Percentiles rank a stretch among this genome's conserved stretches.
These are phyloP conservation scores for Vaccinium corymbosum DNA, from an alignment of 148 eudicot species.

Conservation along the genomic window DNA sequence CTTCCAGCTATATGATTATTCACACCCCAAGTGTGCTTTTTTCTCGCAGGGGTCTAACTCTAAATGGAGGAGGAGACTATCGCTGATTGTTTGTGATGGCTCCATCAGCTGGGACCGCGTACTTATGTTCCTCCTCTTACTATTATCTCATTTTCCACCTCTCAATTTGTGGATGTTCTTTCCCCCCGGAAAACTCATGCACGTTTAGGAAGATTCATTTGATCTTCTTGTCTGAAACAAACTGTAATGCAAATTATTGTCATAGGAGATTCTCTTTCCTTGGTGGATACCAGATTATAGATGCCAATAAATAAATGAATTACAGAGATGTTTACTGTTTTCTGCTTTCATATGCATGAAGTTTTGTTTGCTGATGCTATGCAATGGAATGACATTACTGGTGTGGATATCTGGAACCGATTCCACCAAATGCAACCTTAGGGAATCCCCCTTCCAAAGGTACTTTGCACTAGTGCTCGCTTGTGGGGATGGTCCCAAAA, in stretches of 20 bases:
- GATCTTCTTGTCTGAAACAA: conserved; percentile 10
- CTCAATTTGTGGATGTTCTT: background rate
- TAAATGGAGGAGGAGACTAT: conserved; percentile 21
- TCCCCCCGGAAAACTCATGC: background rate
- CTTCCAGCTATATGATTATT: background rate
- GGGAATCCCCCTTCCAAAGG: background rate
- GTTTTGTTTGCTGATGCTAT: background rate
- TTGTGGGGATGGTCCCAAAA: background rate
- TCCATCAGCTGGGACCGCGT: background rate
- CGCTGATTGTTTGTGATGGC: conserved; percentile 13
- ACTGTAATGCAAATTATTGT: background rate
- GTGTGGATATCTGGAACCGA: background rate
- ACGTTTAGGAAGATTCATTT: conserved; percentile 5
- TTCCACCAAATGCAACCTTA: background rate
- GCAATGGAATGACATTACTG: background rate
- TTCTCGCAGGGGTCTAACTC: conserved; percentile 14
- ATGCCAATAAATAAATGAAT: conserved; percentile 13
- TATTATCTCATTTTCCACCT: conserved; percentile 1
- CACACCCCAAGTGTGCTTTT: background rate
- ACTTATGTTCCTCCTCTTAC: conserved; percentile 3
- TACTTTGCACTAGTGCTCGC: background rate
- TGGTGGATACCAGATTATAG: conserved; percentile 12
- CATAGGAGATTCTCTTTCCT: conserved; percentile 7
- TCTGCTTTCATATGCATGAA: background rate
- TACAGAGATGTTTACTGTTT: background rate